Evolutionary conservation across 306 rosid species (phyloP), one percentile per base, ranked within the genome.

Genomic region (Cucumis hystrix): DNA sequence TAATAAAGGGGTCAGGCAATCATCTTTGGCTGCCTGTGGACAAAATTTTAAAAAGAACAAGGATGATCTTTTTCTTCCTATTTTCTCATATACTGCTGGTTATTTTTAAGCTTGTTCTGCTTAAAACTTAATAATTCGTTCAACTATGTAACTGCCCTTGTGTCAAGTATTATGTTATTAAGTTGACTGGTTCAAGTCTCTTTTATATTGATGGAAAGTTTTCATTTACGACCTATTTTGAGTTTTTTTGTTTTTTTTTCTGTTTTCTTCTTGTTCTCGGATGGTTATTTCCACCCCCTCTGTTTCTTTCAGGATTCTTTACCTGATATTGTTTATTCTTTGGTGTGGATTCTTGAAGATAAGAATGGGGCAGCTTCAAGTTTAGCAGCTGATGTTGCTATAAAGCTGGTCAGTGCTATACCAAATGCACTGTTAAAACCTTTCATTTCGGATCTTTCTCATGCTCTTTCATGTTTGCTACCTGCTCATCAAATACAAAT

Each of bases 311-410:
- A 94, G 98, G 95, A 84, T 80, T 85, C 97, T 51, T 78, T 85
- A 71, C 78, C 80, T 18, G 95, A 90, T 82, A 77, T 86, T 65
- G 78, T 92, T 73, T 88, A 82, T 60, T 92, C 98, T 78, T 83
- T 94, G 79, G 81, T 83, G 30, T 92, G 92, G 89, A 94, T 89
- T 80, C 97, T 94, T 83, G 83, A 84, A 83, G 78, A 83, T 80
- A 83, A 80, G 82, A 90, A 77, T 78, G 84, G 59, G 40, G 61
- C 84, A 20, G 70, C 84, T 21, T 84, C 87, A 81, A 79, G 77
- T 78, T 84, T 84, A 82, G 89, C 97, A 39, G 84, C 89, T 20
- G 83, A 89, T 69, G 89, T 85, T 54, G 81, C 89, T 3, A 79
- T 84, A 75, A 92, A 92, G 87, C 78, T 92, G 79, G 84, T 89